These are phyloP conservation scores for Centaurea solstitialis DNA, from an alignment of 129 eudicot species.

Conservation along the genomic window DNA sequence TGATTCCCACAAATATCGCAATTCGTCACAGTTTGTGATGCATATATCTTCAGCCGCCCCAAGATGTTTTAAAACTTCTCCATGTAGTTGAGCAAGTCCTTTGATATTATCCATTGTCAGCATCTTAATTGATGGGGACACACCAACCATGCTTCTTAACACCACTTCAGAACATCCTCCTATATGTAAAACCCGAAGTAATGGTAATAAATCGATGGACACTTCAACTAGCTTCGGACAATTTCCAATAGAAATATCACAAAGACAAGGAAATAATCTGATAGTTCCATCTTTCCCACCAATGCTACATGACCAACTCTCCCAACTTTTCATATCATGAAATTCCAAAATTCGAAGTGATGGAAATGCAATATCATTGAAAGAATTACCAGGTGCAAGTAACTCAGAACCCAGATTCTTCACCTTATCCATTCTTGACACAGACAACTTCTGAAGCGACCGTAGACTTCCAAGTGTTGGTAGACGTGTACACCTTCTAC, in stretches of 20 bases:
- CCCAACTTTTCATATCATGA: constrained; percentile 16
- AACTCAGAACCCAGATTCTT: constrained; percentile 39
- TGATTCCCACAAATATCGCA: neutral
- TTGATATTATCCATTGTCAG: neutral
- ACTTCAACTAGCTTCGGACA: neutral
- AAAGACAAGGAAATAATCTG: constrained; percentile 10
- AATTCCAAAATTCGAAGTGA: constrained; percentile 21
- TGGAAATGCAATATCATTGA: constrained; percentile 28
- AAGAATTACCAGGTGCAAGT: constrained; percentile 16
- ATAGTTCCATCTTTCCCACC: neutral
- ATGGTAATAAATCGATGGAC: neutral
- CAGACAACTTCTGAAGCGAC: constrained; percentile 27
- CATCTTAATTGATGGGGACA: neutral
- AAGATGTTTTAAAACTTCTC: neutral
- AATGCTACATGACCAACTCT: constrained; percentile 12
- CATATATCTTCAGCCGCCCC: neutral
- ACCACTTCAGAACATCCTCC: neutral
- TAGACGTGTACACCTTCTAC: constrained; percentile 34
- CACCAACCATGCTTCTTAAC: neutral
- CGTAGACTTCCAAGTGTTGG: constrained; percentile 51
- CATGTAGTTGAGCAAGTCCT: neutral
- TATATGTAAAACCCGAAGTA: neutral
- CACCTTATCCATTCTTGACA: constrained; percentile 32
- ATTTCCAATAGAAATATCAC: neutral
- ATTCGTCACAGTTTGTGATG: neutral